Evolutionary conservation across 495 filamentous ascomycete genomes (phyloP).

Genomic region (Hamigera avellanea): DNA sequence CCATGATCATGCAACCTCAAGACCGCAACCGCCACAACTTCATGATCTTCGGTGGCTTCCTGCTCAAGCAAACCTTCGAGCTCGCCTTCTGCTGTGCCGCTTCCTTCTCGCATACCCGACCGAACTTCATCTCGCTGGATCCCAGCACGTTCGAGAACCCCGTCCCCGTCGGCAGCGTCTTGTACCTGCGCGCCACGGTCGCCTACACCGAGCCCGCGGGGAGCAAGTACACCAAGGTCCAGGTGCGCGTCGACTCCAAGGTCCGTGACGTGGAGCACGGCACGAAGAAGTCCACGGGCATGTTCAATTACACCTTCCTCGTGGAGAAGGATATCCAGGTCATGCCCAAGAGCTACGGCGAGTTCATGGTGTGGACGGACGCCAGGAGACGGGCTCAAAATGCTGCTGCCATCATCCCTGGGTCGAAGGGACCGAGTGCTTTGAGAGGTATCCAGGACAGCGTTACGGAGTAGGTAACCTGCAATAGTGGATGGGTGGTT

Average conservation of each 20-base stretch:
- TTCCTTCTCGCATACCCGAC: conserved; percentile 59
- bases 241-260: conserved; percentile 35
- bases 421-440: conserved; percentile 24
- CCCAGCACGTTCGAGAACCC: conserved; percentile 77
- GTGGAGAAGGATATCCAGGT: conserved; percentile 63
- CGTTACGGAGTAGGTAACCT: conserved; percentile 29
- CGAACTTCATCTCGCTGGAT: conserved; percentile 68
- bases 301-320: conserved; percentile 78
- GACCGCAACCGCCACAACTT: conserved; percentile 77
- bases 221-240: conserved; percentile 21
- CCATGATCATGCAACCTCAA: conserved; percentile 81
- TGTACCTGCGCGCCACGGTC: conserved; percentile 69
- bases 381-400: conserved; percentile 48
- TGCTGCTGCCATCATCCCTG: conserved; percentile 23
- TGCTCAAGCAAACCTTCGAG: conserved; percentile 74
- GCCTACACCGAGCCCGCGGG: conserved; percentile 58
- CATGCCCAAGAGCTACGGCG: conserved; percentile 61
- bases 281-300: conserved; percentile 60
- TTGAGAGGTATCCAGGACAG: conserved; percentile 29
- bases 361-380: conserved; percentile 75
- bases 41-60: conserved; percentile 84
- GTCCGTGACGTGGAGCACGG: conserved; percentile 72
- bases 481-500: no score
- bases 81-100: conserved; percentile 85
- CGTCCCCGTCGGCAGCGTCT: conserved; percentile 70